Evolutionary conservation across 495 filamentous ascomycete species (phyloP), one percentile per base, ranked within the genome.

Genomic region (Rostrohypoxylon terebratum): DNA sequence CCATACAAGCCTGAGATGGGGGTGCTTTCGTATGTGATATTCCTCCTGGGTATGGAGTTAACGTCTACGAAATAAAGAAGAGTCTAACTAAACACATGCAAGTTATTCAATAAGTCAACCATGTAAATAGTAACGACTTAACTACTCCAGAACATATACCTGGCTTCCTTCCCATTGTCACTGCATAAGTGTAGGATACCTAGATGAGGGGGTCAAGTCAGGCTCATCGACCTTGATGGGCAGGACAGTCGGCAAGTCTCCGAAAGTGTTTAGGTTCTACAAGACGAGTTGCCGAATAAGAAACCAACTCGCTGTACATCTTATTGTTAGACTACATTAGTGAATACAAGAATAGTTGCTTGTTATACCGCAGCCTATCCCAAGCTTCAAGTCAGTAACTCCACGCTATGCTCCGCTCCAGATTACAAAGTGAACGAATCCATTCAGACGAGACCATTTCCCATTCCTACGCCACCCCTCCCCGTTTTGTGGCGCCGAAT

Each of bases 191-290:
- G 1, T 3, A 20, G 45, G 18, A 16, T 5, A 4, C 1, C n/a
- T n/a, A n/a, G 20, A 42, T 7, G 38, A 40, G n/a, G 34, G 34
- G 42, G 53, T 14, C 33, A 9, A 18, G 38, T 54, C 16, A 40
- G 7, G 59, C 47, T n/a, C 36, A 21, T 59, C 51, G 51, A 69
- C 59, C 67, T 69, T 69, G 67, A 63, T 69, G 59, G 67, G 59
- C 67, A 69, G 61, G 20, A 44, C 58, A 10, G 59, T 14, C 53
- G 28, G 28, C 33, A 57, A 28, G 44, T 21, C n/a, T 20, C 38
- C 9, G 13, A 33, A 18, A 13, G 40, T 8, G 16, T 21, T 42
- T 58, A 31, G 44, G 18, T 42, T 47, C 5, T 16, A n/a, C 42
- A n/a, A 34, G 14, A 34, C 1, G 16, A 38, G 38, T 33, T 42